Evolutionary conservation across 2,329 filamentous ascomycete genomes (phyloP).

Genomic region (Talaromyces sp.): DNA sequence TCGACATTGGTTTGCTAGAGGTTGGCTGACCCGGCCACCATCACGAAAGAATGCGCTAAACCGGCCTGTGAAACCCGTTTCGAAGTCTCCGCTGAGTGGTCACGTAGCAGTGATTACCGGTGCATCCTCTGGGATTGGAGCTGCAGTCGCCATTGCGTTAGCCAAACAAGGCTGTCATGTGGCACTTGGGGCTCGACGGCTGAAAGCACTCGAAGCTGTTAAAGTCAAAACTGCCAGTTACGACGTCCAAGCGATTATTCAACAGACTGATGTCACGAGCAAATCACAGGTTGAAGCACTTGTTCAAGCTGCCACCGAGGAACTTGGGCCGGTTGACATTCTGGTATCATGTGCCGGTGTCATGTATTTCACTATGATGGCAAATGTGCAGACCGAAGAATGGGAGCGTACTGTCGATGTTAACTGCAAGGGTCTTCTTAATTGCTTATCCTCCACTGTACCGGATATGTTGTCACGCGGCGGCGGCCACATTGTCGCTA

Average conservation of each 20-base stretch:
- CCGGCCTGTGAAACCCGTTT: slow-evolving; percentile 38
- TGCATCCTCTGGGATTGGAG: slow-evolving; percentile 73
- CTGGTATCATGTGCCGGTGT: slow-evolving; percentile 76
- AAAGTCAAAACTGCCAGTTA: slow-evolving; percentile 54
- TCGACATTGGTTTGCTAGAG: slow-evolving; percentile 72
- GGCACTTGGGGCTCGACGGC: slow-evolving; percentile 64
- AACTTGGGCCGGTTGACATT: slow-evolving; percentile 69
- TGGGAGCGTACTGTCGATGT: slow-evolving; percentile 80
- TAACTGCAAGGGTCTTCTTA: slow-evolving; percentile 76
- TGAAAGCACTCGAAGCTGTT: slow-evolving; percentile 61
- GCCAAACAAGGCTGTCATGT: slow-evolving; percentile 66
- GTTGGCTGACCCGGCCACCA: slow-evolving; percentile 65
- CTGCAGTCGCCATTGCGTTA: slow-evolving; percentile 64
- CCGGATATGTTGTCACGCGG: slow-evolving; percentile 66
- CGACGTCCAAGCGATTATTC: slow-evolving; percentile 61
- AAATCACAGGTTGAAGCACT: slow-evolving; percentile 61
- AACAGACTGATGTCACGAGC: slow-evolving; percentile 67
- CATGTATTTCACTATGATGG: slow-evolving; percentile 89
- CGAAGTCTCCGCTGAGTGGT: slow-evolving; percentile 57
- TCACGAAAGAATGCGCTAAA: slow-evolving; percentile 43
- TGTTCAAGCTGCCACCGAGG: slow-evolving; percentile 50
- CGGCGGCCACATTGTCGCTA: slow-evolving; percentile 68
- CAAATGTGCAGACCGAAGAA: slow-evolving; percentile 64
- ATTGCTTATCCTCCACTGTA: slow-evolving; percentile 64
- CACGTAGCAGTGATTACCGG: slow-evolving; percentile 72